Conservation (phyloP, 176 grass and related monocot genomes). For the Aegilops speltoides region DNA sequence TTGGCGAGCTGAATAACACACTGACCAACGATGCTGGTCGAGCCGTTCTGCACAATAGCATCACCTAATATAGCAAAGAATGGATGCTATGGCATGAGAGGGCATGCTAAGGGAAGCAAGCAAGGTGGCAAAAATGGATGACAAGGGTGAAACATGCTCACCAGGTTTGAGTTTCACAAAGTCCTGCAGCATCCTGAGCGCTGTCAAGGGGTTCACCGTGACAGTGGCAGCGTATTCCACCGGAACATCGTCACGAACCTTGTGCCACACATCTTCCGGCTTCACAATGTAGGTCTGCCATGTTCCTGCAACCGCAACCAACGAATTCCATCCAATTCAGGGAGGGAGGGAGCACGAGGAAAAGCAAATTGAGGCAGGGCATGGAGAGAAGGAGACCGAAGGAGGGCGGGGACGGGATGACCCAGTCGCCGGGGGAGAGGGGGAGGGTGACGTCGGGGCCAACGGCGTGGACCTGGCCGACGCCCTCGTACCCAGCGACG, state of each 20-base stretch:
- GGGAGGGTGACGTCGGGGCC: constrained; percentile 48
- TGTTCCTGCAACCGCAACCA: constrained; percentile 40
- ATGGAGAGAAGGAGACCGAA: constrained; percentile 46
- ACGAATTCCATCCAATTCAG: background rate
- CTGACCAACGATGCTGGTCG: constrained; percentile 85
- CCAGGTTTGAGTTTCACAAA: constrained; percentile 72
- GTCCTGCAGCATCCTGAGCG: constrained; percentile 72
- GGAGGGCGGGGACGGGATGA: constrained; percentile 82
- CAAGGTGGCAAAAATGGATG: background rate
- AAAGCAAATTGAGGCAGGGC: background rate
- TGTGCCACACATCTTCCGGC: constrained; percentile 65
- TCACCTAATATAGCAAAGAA: constrained; percentile 49
- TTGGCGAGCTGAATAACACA: constrained; percentile 87
- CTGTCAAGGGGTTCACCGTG: constrained; percentile 81
- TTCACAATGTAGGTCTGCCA: constrained; percentile 89
- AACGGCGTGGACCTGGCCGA: constrained; percentile 71
- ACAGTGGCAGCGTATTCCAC: constrained; percentile 78
- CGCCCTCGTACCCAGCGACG: constrained; percentile 83
- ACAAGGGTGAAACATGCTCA: constrained; percentile 1
- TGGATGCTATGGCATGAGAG: constrained; percentile 6
- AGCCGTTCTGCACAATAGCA: constrained; percentile 81
- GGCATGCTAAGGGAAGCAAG: background rate
- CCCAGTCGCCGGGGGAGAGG: constrained; percentile 75
- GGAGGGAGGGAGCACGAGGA: background rate
- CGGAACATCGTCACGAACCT: constrained; percentile 63